Conservation (phyloP, 1,139 yeast species). For the Geotrichum phurueaensis region DNA sequence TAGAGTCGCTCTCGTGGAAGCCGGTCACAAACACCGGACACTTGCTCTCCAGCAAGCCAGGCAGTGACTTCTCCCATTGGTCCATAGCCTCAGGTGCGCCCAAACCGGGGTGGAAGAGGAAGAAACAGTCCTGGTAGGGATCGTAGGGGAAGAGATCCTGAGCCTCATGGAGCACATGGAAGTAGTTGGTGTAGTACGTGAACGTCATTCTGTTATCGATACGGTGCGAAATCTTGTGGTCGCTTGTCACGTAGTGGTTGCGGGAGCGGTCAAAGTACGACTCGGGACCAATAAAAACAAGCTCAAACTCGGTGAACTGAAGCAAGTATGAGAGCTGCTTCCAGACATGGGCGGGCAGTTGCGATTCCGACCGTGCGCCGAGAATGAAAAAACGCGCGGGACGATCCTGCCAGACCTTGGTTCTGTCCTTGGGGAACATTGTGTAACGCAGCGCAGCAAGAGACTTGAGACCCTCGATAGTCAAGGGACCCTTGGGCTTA, state of each 20-base stretch:
- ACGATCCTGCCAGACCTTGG: constrained; percentile 59
- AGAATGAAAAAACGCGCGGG: constrained; percentile 84
- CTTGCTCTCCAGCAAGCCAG: constrained; percentile 83
- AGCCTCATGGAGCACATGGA: constrained; percentile 82
- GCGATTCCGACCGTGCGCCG: constrained; percentile 91
- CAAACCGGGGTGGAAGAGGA: constrained; percentile 92
- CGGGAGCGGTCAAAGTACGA: constrained; percentile 64
- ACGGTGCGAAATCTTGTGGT: constrained; percentile 63
- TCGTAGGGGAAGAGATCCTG: constrained; percentile 97
- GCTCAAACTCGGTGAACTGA: constrained; percentile 75
- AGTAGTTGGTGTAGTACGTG: constrained; percentile 81
- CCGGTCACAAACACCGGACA: constrained; percentile 91
- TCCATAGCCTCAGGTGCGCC: constrained; percentile 75
- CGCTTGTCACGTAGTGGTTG: constrained; percentile 47
- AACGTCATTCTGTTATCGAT: constrained; percentile 70
- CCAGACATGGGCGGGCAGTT: constrained; percentile 94
- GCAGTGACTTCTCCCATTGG: constrained; percentile 76
- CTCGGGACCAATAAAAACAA: constrained; percentile 94
- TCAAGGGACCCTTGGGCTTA: constrained; percentile 79
- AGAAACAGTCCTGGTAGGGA: constrained; percentile 88
- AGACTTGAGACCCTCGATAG: constrained; percentile 88
- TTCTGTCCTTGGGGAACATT: constrained; percentile 64
- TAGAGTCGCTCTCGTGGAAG: constrained; percentile 67
- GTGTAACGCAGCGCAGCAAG: constrained; percentile 88
- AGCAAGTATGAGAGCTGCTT: constrained; percentile 82